A percentile compares a stretch with the other conserved stretches of the same genome.
phyloP scores from a whole-genome alignment of 2,329 filamentous ascomycete species.

The Colletotrichum camelliae region DNA sequence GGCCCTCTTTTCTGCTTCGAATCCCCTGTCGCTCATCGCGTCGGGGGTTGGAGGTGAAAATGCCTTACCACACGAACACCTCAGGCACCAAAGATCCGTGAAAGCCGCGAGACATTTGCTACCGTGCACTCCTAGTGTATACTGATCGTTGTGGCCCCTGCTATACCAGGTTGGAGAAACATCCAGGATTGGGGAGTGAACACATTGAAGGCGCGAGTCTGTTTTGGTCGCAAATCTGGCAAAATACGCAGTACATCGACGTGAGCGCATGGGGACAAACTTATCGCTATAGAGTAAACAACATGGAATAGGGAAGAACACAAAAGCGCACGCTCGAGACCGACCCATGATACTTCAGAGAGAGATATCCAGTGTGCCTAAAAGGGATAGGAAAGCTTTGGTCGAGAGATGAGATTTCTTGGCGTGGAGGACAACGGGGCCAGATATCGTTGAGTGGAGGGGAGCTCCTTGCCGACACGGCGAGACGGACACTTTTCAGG shows the following conservation, averaged over 20 bases:
- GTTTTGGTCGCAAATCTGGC: not conserved
- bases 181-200: not conserved
- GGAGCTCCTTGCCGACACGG: not conserved
- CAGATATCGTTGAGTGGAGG: not conserved
- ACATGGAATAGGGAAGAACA: too few relatives aligned
- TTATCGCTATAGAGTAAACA: too few relatives aligned
- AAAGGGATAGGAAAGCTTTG: conserved; percentile 3
- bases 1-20: not conserved
- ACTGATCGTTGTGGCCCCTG: not conserved
- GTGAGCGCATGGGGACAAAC: not conserved
- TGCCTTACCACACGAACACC: not conserved
- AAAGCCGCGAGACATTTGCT: conserved; percentile 13
- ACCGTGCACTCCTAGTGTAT: not conserved
- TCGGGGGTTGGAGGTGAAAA: not conserved
- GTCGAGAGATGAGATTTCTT: conserved; percentile 5
- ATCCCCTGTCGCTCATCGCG: not conserved
- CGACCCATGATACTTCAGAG: not conserved
- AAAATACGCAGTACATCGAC: not conserved
- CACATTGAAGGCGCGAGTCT: not conserved
- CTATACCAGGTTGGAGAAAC: not conserved
- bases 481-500: conserved; percentile 6
- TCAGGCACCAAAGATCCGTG: conserved; percentile 7
- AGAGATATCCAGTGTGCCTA: not conserved
- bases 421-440: not conserved
- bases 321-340: not conserved